Conservation (phyloP, 768 basidiomycete species). For the Xerocomus potaroensis region DNA sequence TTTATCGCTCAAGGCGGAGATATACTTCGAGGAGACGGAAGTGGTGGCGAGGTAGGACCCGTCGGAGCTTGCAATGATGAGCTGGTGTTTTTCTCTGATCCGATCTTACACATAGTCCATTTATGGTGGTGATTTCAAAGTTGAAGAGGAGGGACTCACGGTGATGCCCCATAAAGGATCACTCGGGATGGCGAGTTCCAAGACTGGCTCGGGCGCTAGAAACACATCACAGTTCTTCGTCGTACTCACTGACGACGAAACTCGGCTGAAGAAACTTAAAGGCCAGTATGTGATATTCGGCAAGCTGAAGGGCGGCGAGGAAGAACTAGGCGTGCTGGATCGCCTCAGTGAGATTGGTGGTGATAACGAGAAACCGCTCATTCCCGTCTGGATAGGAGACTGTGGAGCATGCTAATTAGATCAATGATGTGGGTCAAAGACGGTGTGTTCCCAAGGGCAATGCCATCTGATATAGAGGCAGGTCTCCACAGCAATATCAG, state of each 20-base stretch:
- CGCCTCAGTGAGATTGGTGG: constrained; percentile 32
- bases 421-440: constrained; percentile 1
- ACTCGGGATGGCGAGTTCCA: constrained; percentile 50
- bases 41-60: constrained; percentile 48
- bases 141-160: constrained; percentile 49
- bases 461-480: background rate
- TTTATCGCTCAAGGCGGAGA: constrained; percentile 55
- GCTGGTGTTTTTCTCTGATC: constrained; percentile 6
- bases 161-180: constrained; percentile 37
- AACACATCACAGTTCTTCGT: constrained; percentile 51
- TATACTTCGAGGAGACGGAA: constrained; percentile 48
- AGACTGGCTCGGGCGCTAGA: constrained; percentile 38
- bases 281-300: constrained; percentile 49
- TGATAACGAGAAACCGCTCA: constrained; percentile 32
- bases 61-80: background rate
- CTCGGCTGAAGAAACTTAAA: constrained; percentile 41
- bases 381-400: constrained; percentile 41
- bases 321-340: constrained; percentile 32
- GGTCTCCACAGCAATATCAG: background rate
- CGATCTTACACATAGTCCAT: constrained; percentile 32
- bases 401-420: constrained; percentile 29
- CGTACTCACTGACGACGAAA: constrained; percentile 40
- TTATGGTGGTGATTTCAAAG: constrained; percentile 47
- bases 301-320: constrained; percentile 30
- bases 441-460: background rate